phyloP scores from a whole-genome alignment of 352 stramenopile species.

The Phytopythium cucurbitacearum region DNA sequence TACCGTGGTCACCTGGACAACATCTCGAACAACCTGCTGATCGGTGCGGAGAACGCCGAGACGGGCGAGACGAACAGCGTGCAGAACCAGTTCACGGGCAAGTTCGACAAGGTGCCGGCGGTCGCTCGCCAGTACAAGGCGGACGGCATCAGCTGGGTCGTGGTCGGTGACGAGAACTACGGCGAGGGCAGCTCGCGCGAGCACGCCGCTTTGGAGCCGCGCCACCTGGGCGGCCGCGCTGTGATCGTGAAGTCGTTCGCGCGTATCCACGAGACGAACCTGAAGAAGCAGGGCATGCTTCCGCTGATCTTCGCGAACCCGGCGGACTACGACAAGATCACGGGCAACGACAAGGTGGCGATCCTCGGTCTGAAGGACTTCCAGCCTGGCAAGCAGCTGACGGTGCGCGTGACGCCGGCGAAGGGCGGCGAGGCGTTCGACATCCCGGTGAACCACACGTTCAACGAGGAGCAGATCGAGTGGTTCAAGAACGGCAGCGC shows the following conservation, averaged over 20 bases:
- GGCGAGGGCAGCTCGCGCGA: conserved; percentile 91
- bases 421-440: conserved; percentile 68
- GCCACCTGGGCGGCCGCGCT: conserved; percentile 87
- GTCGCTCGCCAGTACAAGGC: conserved; percentile 91
- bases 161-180: conserved; percentile 94
- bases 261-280: conserved; percentile 94
- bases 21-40: conserved; percentile 95
- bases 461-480: conserved; percentile 93
- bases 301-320: conserved; percentile 91
- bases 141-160: conserved; percentile 86
- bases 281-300: conserved; percentile 96
- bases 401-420: conserved; percentile 69
- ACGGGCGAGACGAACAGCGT: conserved; percentile 91
- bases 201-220: conserved; percentile 90
- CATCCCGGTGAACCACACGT: conserved; percentile 92
- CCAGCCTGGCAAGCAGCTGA: conserved; percentile 83
- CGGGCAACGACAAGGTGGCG: conserved; percentile 88
- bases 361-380: conserved; percentile 87
- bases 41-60: conserved; percentile 91
- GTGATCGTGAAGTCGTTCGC: conserved; percentile 94
- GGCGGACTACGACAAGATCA: conserved; percentile 91
- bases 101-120: conserved; percentile 87
- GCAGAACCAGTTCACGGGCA: conserved; percentile 86
- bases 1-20: conserved; percentile 94
- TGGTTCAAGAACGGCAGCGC: conserved; percentile 94